Evolutionary conservation across 148 eudicot genomes (phyloP), one percentile per base, ranked within the genome.

Genomic region (Camellia japonica): DNA sequence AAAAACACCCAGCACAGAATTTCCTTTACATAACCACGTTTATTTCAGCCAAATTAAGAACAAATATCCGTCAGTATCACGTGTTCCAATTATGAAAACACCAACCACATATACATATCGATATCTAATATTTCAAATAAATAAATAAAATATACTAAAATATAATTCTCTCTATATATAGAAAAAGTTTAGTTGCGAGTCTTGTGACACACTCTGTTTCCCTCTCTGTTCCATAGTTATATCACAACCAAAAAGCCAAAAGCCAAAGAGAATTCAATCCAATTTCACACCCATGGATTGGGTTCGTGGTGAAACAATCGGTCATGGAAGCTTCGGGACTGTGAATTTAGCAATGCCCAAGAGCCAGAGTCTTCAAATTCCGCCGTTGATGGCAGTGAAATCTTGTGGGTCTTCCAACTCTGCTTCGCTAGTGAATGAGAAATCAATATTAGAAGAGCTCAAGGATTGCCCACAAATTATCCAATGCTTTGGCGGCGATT

Each of bases 291-390:
- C 77, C 15, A 94, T 94, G 98, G 93, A 91, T 88, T 95, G 94
- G 94, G 74, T 92, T 68, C 87, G 97, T 23, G 97, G 97, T n/a
- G 82, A 81, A 9, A 75, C 66, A 15, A 71, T 95, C 19, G 98
- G 98, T 4, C 90, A 83, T 60, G 98, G 98, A 59, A 95, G 96
- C 83, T 95, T 93, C 64, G 98, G 90, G 0, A 86, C 87, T 3
- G 97, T 95, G 0, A 90, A 73, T 77, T 74, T 93, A 52, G 97
- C 92, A 0, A 84, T 84, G 61, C 84, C 93, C 62, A 89, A 58
- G 68, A 66, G 79, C 59, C 80, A 66, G 42, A 73, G 74, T 11
- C 8, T 62, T 18, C n/a, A 38, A 3, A 16, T 71, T 79, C 82
- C 88, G 46, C 60, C 79, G 2, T 46, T 85, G 3, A 79, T 91